Base-by-base conservation (phyloP, 2,329 filamentous ascomycete species). In the Clonostachys byssicola region DNA sequence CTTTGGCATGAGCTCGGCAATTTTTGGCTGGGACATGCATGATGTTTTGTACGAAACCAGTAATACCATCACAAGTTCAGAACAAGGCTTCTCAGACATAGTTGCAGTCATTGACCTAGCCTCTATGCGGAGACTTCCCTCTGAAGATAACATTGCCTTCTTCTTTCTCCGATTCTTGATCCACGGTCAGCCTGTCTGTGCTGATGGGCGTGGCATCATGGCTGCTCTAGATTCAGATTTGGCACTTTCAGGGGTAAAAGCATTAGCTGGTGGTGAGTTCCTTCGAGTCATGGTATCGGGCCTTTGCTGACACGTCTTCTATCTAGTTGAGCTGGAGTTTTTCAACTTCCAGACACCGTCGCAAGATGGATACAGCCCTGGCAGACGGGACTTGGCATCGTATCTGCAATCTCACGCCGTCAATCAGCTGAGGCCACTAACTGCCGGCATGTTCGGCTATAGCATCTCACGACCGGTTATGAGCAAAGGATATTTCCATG, bases 21-120 rank as follows among this genome's bases (percentile, higher is more conserved):
- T 92, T 55, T 92, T 92, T 60, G 88, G 88, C 58, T 92, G 88
- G 88, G 89, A 92, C 60, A 92, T 92, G 86, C 88, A 92, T 60
- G 88, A 94, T 58, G 75, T 81, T 65, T 88, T 86, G 34, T 92
- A 92, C 65, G 86, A 85, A 63, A 78, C 78, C 54, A 87, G 92
- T 63, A 75, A 91, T 52, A 80, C 81, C 60, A 86, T 96, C 59
- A 89, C 86, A 63, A 91, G 90, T 67, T 84, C 85, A 55, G 82
- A 87, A 58, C 91, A 90, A 60, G 88, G 88, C 43, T 92, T 91
- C 63, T 77, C 81, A 53, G 88, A 92, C 61, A 67, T 92, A 41
- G 75, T 90, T 46, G 88, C 88, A 10, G 72, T 87, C 33, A 81
- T 88, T 4, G 88, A 92, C 60, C 66, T 92, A 39, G 72, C 65